A percentile compares a stretch with the other conserved stretches of the same genome.
phyloP scores from a whole-genome alignment of 1,139 yeast genomes.

The Suhomyces wounanorum region DNA sequence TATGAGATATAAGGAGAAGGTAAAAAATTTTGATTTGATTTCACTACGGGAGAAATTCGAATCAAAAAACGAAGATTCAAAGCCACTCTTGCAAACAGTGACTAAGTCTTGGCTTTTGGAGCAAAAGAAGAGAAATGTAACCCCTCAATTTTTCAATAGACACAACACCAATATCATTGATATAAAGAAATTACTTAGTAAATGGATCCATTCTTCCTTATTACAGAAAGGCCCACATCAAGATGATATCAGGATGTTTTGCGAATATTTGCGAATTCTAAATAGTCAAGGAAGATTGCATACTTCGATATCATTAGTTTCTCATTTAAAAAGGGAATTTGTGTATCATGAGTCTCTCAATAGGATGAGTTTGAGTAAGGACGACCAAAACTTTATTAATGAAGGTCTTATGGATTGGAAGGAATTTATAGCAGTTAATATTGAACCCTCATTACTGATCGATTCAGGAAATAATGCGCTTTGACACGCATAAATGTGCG shows the following conservation, averaged over 20 bases:
- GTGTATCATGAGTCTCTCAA: conserved; percentile 19
- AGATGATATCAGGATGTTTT: conserved; percentile 52
- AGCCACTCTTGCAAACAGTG: conserved; percentile 22
- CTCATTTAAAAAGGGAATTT: conserved; percentile 20
- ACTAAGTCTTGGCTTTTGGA: conserved; percentile 29
- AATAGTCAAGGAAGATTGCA: conserved; percentile 21
- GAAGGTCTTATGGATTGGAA: conserved; percentile 31
- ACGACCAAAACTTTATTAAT: background rate
- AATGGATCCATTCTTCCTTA: conserved; percentile 53
- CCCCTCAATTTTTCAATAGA: conserved; percentile 41
- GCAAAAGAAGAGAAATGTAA: conserved; percentile 23
- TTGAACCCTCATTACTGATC: conserved; percentile 3
- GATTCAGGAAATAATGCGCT: no score
- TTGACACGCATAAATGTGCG: background rate
- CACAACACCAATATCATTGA: conserved; percentile 28
- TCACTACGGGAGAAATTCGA: conserved; percentile 36
- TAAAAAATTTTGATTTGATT: conserved; percentile 29
- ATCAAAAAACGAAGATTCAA: conserved; percentile 20
- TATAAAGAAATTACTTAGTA: conserved; percentile 36
- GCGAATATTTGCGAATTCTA: conserved; percentile 25
- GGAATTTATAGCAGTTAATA: conserved; percentile 13
- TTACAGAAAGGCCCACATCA: conserved; percentile 57
- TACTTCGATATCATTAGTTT: conserved; percentile 27
- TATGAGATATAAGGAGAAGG: conserved; percentile 31
- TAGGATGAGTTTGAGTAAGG: background rate